phyloP scores from a whole-genome alignment of 1,284 basidiomycete genomes.

The Gomphus bonarii region DNA sequence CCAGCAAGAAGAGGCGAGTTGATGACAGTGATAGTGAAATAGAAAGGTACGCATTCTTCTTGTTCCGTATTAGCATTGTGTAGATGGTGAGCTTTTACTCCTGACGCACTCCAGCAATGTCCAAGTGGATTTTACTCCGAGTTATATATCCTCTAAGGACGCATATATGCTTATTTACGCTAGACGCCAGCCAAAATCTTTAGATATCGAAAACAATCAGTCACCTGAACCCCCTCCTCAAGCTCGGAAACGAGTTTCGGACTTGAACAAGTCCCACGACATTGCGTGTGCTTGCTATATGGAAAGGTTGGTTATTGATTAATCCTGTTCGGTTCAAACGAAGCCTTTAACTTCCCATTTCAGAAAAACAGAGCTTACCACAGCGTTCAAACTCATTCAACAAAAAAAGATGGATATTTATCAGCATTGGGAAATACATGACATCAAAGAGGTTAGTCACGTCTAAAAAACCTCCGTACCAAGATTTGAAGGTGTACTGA shows the following conservation, averaged over 20 bases:
- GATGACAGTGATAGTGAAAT: slow-evolving; percentile 55
- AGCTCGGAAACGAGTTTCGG: slow-evolving; percentile 42
- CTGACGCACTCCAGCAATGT: not conserved
- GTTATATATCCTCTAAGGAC: slow-evolving; percentile 54
- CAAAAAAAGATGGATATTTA: slow-evolving; percentile 51
- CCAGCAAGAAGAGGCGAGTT: slow-evolving; percentile 36
- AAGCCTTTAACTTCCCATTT: not conserved
- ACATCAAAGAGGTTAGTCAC: slow-evolving; percentile 36
- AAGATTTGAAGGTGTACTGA: slow-evolving; percentile 12
- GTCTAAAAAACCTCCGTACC: not conserved
- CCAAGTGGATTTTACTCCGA: slow-evolving; percentile 6
- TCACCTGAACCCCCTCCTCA: slow-evolving; percentile 35
- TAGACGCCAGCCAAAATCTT: slow-evolving; percentile 21
- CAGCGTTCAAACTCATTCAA: slow-evolving; percentile 38
- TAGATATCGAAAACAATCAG: slow-evolving; percentile 7
- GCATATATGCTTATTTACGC: slow-evolving; percentile 91
- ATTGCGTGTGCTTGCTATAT: slow-evolving; percentile 40
- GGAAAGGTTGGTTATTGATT: slow-evolving; percentile 30
- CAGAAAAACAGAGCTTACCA: slow-evolving; percentile 35
- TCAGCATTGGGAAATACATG: slow-evolving; percentile 45
- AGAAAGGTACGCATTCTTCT: slow-evolving; percentile 25
- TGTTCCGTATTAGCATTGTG: not conserved
- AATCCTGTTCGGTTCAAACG: not conserved
- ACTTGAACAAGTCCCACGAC: slow-evolving; percentile 45
- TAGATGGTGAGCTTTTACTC: not conserved